A percentile compares a stretch with the other conserved stretches of the same genome.
Evolutionary conservation across 495 filamentous ascomycete species (phyloP).

Genomic region (Penicillium flavigenum): DNA sequence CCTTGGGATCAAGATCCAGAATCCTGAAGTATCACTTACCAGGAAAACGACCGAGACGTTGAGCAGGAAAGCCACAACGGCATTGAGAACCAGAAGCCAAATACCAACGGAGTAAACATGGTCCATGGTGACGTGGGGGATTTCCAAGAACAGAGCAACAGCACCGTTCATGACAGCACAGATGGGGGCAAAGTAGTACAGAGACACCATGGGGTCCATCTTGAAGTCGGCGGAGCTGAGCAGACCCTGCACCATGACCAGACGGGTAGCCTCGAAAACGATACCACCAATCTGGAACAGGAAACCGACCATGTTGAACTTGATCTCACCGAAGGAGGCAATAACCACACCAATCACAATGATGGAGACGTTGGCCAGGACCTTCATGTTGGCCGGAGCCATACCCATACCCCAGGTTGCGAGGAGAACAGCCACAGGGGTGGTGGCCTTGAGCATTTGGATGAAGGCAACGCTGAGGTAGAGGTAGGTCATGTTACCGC

Average conservation of each 20-base stretch:
- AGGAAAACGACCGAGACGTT: slow-evolving; percentile 95
- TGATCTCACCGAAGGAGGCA: slow-evolving; percentile 89
- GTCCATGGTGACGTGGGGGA: slow-evolving; percentile 65
- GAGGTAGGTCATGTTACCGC: slow-evolving; percentile 88
- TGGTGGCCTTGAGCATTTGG: slow-evolving; percentile 98
- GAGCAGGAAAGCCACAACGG: slow-evolving; percentile 77
- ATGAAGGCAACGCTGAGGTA: slow-evolving; percentile 94
- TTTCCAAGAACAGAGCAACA: slow-evolving; percentile 75
- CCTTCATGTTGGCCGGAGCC: slow-evolving; percentile 71
- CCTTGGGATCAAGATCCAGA: neutral
- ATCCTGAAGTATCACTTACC: slow-evolving; percentile 52
- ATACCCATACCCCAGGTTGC: slow-evolving; percentile 81
- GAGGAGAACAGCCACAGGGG: slow-evolving; percentile 83
- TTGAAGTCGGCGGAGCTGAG: slow-evolving; percentile 89
- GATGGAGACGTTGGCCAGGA: slow-evolving; percentile 79
- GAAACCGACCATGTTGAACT: slow-evolving; percentile 84
- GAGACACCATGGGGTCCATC: slow-evolving; percentile 94
- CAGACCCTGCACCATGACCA: slow-evolving; percentile 88
- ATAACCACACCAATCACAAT: slow-evolving; percentile 90
- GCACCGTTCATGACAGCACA: slow-evolving; percentile 86
- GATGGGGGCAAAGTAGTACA: slow-evolving; percentile 94
- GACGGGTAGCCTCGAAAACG: slow-evolving; percentile 83
- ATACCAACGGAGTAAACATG: slow-evolving; percentile 76
- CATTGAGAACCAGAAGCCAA: slow-evolving; percentile 74
- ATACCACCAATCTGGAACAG: slow-evolving; percentile 83